These are phyloP conservation scores for Lagerstroemia fauriei DNA, from an alignment of 441 rosid species.

Conservation along the genomic window DNA sequence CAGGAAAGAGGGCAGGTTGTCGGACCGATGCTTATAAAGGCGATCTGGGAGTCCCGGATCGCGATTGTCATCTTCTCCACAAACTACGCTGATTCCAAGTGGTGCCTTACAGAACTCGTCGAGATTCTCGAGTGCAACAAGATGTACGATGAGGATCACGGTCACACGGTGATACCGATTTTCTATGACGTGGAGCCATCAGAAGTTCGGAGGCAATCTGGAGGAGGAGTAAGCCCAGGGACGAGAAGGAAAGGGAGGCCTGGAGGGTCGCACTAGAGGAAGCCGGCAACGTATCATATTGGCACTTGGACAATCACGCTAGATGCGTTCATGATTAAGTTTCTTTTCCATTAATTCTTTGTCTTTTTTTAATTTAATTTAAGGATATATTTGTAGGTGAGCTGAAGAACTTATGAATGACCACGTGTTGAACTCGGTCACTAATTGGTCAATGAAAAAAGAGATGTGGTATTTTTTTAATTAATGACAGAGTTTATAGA, in stretches of 20 bases:
- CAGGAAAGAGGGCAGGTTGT: conserved; percentile 13
- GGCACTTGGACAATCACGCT: conserved; percentile 1
- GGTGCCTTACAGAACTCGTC: too few species aligned
- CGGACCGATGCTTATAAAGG: neutral
- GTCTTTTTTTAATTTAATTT: too few species aligned
- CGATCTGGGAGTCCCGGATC: neutral
- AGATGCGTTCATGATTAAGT: neutral
- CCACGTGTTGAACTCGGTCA: too few species aligned
- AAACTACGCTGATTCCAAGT: conserved; percentile 18
- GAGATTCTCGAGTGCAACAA: too few species aligned
- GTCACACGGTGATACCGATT: conserved; percentile 16
- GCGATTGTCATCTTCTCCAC: conserved; percentile 13
- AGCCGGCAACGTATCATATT: conserved; percentile 17
- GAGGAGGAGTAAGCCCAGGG: neutral
- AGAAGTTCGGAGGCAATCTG: conserved; percentile 4
- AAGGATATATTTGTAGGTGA: too few species aligned
- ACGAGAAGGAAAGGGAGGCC: neutral
- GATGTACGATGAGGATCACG: too few species aligned
- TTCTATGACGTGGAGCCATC: neutral
- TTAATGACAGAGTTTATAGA: too few species aligned
- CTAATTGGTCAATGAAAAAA: too few species aligned
- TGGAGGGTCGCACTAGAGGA: conserved; percentile 8
- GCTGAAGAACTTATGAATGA: too few species aligned
- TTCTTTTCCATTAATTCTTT: too few species aligned
- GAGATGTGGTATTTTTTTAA: too few species aligned